Percentiles rank a stretch among this genome's conserved stretches.
These are phyloP conservation scores for Malassezia restricta DNA, from an alignment of 1,284 basidiomycete species.

Conservation along the genomic window DNA sequence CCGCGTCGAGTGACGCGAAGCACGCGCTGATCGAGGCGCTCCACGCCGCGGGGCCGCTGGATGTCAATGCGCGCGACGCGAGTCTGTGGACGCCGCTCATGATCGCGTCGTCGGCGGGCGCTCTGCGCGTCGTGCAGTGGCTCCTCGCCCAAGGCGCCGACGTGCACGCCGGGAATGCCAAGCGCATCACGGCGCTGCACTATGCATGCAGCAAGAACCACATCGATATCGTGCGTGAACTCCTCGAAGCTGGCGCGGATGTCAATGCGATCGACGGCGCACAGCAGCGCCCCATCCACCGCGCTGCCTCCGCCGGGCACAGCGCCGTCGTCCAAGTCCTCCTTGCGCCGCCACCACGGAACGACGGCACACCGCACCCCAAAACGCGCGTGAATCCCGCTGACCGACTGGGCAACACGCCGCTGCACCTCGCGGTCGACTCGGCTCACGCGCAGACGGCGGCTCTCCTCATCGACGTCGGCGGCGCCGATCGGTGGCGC, in stretches of 20 bases:
- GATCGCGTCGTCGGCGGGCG: conserved; percentile 22
- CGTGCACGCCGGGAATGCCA: conserved; percentile 12
- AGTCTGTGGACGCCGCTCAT: conserved; percentile 23
- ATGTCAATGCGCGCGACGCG: conserved; percentile 8
- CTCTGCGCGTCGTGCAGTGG: conserved; percentile 5
- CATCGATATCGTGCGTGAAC: conserved; percentile 18
- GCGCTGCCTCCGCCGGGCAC: conserved; percentile 20
- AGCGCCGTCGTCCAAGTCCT: conserved; percentile 22
- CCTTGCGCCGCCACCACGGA: conserved; percentile 17
- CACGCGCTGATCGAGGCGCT: conserved; percentile 11
- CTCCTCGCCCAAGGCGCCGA: conserved; percentile 19
- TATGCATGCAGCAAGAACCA: conserved; percentile 29
- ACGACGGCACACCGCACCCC: conserved; percentile 16
- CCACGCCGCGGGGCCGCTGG: conserved; percentile 2
- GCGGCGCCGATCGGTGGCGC: conserved; percentile 19
- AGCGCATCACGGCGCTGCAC: conserved; percentile 21
- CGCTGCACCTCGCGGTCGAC: conserved; percentile 27
- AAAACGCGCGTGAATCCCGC: conserved; percentile 29
- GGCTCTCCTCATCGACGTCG: conserved; percentile 23
- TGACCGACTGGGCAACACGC: conserved; percentile 27
- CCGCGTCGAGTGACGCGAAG: conserved; percentile 9
- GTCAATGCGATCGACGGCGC: conserved; percentile 27
- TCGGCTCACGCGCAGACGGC: conserved; percentile 24
- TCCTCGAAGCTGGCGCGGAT: conserved; percentile 20
- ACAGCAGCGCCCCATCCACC: conserved; percentile 23